A percentile compares a stretch with the other conserved stretches of the same genome.
Conservation (phyloP, 306 rosid genomes). For the Begonia masoniana region DNA sequence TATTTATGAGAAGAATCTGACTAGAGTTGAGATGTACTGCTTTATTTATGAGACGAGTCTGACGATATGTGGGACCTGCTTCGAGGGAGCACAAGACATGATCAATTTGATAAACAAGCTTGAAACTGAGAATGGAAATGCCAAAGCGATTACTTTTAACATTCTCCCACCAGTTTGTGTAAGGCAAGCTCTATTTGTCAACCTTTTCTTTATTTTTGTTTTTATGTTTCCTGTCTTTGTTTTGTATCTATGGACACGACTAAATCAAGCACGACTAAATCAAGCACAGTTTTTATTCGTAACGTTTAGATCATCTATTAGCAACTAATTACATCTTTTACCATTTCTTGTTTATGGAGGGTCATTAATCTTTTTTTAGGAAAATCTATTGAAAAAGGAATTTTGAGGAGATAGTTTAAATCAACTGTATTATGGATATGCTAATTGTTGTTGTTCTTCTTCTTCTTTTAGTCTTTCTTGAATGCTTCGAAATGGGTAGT, state of each 20-base stretch:
- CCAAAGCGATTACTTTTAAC: background rate
- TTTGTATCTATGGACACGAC: background rate
- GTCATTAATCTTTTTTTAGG: background rate
- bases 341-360: too few relatives aligned
- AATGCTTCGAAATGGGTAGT: conserved; percentile 32
- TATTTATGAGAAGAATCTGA: too few relatives aligned
- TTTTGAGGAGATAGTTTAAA: too few relatives aligned
- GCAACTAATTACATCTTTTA: too few relatives aligned
- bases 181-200: conserved; percentile 61
- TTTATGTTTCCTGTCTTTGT: background rate
- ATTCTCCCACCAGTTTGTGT: conserved; percentile 24
- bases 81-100: conserved; percentile 58
- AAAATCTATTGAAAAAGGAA: too few relatives aligned
- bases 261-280: too few relatives aligned
- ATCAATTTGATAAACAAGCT: conserved; percentile 32
- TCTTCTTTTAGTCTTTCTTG: conserved; percentile 30
- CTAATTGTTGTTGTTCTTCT: background rate
- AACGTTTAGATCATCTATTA: too few relatives aligned
- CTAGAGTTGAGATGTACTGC: conserved; percentile 47
- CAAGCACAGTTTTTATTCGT: background rate
- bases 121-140: conserved; percentile 21
- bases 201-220: background rate
- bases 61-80: conserved; percentile 64
- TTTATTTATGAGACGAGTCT: too few relatives aligned
- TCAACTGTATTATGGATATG: background rate